A percentile compares a stretch with the other conserved stretches of the same genome.
Evolutionary conservation across 345 rosid species (phyloP).

Genomic region (Corymbia maculata): DNA sequence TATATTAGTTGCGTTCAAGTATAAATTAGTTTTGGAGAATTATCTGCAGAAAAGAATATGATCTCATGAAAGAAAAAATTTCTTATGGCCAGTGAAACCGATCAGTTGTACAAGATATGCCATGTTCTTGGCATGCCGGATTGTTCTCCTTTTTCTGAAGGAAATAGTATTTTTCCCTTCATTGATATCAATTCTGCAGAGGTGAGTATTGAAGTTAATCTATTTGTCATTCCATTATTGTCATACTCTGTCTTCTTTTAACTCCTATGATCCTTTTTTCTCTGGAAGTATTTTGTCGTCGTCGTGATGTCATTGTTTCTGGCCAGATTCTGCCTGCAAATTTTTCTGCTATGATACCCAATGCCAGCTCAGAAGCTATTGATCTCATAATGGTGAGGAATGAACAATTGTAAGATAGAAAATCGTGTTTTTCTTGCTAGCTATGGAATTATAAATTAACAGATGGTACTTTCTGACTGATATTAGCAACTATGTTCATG

Average conservation of each 20-base stretch:
- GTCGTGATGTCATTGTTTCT: not conserved
- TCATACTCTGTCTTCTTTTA: not conserved
- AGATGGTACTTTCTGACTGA: constrained; percentile 1
- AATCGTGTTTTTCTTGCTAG: not conserved
- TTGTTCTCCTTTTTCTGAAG: constrained; percentile 67
- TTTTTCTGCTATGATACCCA: constrained; percentile 57
- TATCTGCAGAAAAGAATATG: not conserved
- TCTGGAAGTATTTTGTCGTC: not conserved
- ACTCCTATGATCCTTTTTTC: not conserved
- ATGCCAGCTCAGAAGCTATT: constrained; percentile 76
- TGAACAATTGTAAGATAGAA: not conserved
- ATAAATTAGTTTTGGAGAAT: not conserved
- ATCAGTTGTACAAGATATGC: constrained; percentile 88
- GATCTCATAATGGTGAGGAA: constrained; percentile 61
- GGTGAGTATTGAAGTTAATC: constrained; percentile 20
- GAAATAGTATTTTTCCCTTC: constrained; percentile 50
- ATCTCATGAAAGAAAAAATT: not conserved
- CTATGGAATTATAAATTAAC: not conserved
- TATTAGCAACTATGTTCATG: constrained; percentile 75
- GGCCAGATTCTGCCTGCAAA: constrained; percentile 53
- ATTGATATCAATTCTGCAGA: constrained; percentile 51
- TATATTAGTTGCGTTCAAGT: not conserved
- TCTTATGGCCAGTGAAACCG: constrained; percentile 5
- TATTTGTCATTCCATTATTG: not conserved
- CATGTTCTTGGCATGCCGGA: constrained; percentile 74